phyloP scores from a whole-genome alignment of 257 asterid genomes.

The Cruciata laevipes region DNA sequence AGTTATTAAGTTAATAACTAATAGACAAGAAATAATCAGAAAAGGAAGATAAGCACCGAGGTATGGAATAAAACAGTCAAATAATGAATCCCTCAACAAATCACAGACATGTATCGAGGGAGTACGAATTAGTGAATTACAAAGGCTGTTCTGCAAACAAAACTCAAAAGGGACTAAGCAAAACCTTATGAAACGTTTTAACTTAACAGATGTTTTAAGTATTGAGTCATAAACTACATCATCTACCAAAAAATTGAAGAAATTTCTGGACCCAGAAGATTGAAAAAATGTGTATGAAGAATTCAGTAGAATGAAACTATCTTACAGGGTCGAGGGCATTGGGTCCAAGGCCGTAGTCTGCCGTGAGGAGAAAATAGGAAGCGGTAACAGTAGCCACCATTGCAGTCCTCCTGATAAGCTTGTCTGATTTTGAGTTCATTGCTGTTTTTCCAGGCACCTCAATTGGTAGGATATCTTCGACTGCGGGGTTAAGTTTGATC shows the following conservation, averaged over 20 bases:
- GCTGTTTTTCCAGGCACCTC: neutral
- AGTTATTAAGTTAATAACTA: too few relatives aligned
- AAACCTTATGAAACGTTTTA: neutral
- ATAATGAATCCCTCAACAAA: neutral
- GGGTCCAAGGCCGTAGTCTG: slow-evolving; percentile 82
- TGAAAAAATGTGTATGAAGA: neutral
- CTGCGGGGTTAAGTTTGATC: too few relatives aligned
- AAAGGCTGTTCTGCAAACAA: neutral
- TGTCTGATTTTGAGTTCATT: slow-evolving; percentile 64
- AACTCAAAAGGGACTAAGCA: too few relatives aligned
- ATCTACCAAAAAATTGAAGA: neutral
- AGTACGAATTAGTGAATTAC: too few relatives aligned
- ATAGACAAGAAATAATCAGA: neutral
- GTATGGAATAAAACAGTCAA: too few relatives aligned
- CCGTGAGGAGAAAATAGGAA: slow-evolving; percentile 78
- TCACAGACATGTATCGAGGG: neutral
- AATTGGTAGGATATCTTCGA: too few relatives aligned
- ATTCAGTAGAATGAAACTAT: neutral
- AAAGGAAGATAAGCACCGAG: neutral
- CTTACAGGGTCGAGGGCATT: slow-evolving; percentile 76
- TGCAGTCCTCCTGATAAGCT: slow-evolving; percentile 68
- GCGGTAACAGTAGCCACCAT: slow-evolving; percentile 76
- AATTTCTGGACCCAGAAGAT: too few relatives aligned
- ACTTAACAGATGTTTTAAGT: neutral
- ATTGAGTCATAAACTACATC: neutral